Evolutionary conservation across 2,329 filamentous ascomycete genomes (phyloP), one percentile per base, ranked within the genome.

Genomic region (Sordariomycetes sp.): DNA sequence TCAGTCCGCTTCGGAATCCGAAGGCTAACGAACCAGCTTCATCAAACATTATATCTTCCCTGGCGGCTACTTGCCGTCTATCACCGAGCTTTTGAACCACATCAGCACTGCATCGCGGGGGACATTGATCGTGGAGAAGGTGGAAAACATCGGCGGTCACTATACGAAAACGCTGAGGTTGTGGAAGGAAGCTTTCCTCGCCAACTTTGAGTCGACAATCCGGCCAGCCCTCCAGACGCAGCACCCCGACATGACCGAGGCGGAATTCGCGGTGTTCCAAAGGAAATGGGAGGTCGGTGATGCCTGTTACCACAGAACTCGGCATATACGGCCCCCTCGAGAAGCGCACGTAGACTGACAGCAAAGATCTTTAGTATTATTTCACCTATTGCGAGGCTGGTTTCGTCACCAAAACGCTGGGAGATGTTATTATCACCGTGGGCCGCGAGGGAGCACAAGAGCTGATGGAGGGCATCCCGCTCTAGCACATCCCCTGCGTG

Each of bases 21-120:
- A 34, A 35, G 53, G 53, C 60, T 60, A 59, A 61, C 54, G 22
- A 53, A 53, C 3, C 59, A 78, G 76, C 66, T 90, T 90, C 70
- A 89, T 90, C 66, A 81, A 86, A 59, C 83, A 85, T 61, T 89
- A 90, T 70, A 90, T 90, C 58, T 90, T 91, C 70, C 88, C 87
- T 0, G 87, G 87, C n/a, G 88, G 87, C 1, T 86, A 90, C 65
- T 72, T 90, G 7, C 82, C 82, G 0, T 79, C 78, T 2, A 75
- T 77, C 35, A 80, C 76, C 16, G 79, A 84, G 62, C 71, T 86
- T 20, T 69, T 85, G 25, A 72, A 76, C 55, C 78, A 84, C 37
- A 85, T 90, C 62, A 79, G 77, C 48, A 74, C 75, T 28, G 83
- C 83, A 37, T 86, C 85, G 0, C 70, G 75, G 11, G 82, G 83